Percentiles rank a stretch among this genome's conserved stretches.
Evolutionary conservation across 2,329 filamentous ascomycete genomes (phyloP).

Genomic region (Trichoderma sp.): DNA sequence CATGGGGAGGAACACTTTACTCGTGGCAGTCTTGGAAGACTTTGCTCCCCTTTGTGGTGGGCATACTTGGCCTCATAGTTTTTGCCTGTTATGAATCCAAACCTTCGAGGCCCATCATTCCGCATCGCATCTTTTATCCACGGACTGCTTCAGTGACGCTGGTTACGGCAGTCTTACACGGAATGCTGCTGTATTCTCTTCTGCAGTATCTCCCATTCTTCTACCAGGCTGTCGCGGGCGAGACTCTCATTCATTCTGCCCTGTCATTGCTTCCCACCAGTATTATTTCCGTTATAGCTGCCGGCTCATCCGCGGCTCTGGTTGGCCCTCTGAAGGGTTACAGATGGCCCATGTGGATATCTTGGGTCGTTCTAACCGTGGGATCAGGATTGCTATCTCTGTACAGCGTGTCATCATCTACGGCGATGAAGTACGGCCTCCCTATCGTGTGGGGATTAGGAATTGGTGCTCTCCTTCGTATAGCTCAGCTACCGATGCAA

Average conservation of each 20-base stretch:
- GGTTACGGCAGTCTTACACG: constrained; percentile 39
- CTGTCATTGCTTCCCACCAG: constrained; percentile 35
- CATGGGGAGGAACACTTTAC: constrained; percentile 32
- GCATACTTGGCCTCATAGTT: constrained; percentile 34
- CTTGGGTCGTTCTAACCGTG: constrained; percentile 33
- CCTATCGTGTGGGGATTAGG: constrained; percentile 39
- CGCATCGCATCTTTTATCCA: constrained; percentile 39
- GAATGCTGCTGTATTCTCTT: constrained; percentile 38
- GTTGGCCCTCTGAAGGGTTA: constrained; percentile 31
- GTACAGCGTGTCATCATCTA: constrained; percentile 18
- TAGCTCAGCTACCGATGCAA: constrained; percentile 25
- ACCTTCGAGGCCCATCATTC: constrained; percentile 39
- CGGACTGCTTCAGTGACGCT: constrained; percentile 35
- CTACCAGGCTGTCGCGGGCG: constrained; percentile 41
- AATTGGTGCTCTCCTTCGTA: constrained; percentile 31
- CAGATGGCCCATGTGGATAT: constrained; percentile 31
- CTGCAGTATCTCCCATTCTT: constrained; percentile 42
- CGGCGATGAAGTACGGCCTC: constrained; percentile 31
- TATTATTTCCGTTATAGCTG: constrained; percentile 30
- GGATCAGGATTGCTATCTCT: constrained; percentile 34
- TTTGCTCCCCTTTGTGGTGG: constrained; percentile 30
- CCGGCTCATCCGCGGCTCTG: constrained; percentile 30
- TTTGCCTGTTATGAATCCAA: constrained; percentile 41
- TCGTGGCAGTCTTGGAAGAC: constrained; percentile 21
- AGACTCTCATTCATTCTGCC: constrained; percentile 38